Base-by-base conservation (phyloP, 2,329 filamentous ascomycete species). In the Mollisia scopiformis region DNA sequence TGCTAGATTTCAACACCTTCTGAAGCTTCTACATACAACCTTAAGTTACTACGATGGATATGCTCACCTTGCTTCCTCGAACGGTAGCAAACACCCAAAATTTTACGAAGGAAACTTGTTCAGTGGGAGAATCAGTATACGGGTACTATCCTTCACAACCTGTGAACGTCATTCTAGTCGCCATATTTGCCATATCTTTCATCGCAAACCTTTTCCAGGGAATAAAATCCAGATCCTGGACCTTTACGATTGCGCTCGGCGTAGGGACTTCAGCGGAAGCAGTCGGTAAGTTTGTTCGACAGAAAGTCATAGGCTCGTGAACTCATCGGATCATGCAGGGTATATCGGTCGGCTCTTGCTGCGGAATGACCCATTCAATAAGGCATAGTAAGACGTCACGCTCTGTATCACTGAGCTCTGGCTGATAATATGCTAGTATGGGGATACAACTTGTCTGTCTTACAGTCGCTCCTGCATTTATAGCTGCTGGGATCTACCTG, bases 401-500 rank as follows among this genome's bases (percentile, higher is more conserved):
- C n/a, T 33, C 30, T 33, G 30, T 13, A 13, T 33, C 30, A 13
- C 30, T 33, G 30, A 13, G 30, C 30, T 33, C 13, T 13, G n/a
- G 13, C 33, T 57, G 28, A 62, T 52, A 37, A 16, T 39, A 31
- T 30, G 19, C 19, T 23, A 61, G 59, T 27, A 56, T 64, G 7
- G 61, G 52, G 6, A 64, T 64, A n/a, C 71, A 85, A 43, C 61
- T 87, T 73, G 80, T 80, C 74, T 77, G 80, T 74, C 84, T 66
- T 13, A 65, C 64, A 13, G 55, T 66, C 13, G 61, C 56, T 10
- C 65, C 66, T 8, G 84, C 84, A 39, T 79, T 88, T 61, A 77
- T 87, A 74, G 85, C 84, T 76, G 82, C 84, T 65, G 81, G 70
- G 11, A 81, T 88, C 72, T 88, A 88, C 76, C 79, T 88, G 33